phyloP scores from a whole-genome alignment of 2,329 filamentous ascomycete species.

The Lasiodiplodia sp. region DNA sequence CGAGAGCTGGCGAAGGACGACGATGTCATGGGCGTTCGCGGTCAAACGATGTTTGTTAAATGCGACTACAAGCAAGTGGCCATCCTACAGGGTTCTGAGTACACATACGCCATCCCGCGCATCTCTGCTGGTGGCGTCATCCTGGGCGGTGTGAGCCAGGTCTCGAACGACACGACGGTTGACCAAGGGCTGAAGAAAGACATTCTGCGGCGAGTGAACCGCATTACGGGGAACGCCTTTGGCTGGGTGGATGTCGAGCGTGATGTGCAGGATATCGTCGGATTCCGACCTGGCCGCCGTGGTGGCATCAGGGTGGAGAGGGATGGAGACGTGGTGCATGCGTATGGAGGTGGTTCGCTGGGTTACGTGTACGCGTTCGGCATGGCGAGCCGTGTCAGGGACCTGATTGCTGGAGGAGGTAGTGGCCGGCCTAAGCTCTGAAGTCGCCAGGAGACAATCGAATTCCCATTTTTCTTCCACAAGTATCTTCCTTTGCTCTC shows the following conservation, averaged over 20 bases:
- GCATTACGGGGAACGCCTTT: neutral
- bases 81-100: too few species aligned
- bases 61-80: too few species aligned
- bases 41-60: too few species aligned
- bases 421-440: neutral
- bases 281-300: neutral
- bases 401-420: neutral
- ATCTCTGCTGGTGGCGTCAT: too few species aligned
- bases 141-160: too few species aligned
- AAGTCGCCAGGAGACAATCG: neutral
- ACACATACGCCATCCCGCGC: too few species aligned
- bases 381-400: neutral
- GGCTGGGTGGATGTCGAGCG: neutral
- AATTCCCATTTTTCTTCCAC: neutral
- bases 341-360: conserved; percentile 33
- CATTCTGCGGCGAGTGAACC: neutral
- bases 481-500: neutral
- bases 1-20: too few species aligned
- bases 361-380: neutral
- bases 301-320: neutral
- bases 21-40: too few species aligned
- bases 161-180: too few species aligned
- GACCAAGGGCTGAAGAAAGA: neutral
- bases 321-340: neutral
- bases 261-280: neutral